These are phyloP conservation scores for Rhodotorula paludigena DNA, from an alignment of 768 basidiomycete genomes.

Conservation along the genomic window DNA sequence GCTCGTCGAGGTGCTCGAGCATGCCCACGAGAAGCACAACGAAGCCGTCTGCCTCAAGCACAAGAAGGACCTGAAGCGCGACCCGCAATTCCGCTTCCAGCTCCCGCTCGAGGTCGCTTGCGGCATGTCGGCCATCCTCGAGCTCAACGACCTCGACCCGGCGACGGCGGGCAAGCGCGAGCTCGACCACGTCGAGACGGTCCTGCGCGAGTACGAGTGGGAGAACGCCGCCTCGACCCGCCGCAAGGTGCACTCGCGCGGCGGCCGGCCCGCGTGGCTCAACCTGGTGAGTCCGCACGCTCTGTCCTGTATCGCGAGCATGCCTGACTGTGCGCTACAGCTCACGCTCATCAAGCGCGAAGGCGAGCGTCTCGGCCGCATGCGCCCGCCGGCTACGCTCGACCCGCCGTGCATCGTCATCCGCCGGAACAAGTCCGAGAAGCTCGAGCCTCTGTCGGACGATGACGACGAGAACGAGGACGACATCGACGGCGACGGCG, in stretches of 20 bases:
- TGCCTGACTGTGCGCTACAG: too few relatives aligned
- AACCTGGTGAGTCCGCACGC: neutral
- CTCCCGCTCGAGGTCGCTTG: slow-evolving; percentile 9
- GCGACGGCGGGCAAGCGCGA: neutral
- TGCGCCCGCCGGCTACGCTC: too few relatives aligned
- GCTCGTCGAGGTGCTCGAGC: neutral
- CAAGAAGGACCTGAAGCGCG: too few relatives aligned
- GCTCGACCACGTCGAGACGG: neutral
- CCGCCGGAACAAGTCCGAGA: too few relatives aligned
- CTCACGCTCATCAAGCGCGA: too few relatives aligned
- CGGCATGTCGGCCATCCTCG: neutral
- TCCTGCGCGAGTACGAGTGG: neutral
- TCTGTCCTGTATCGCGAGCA: neutral
- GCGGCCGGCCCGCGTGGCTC: neutral
- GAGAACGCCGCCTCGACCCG: neutral
- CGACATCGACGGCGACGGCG: too few relatives aligned
- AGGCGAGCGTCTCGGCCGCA: too few relatives aligned
- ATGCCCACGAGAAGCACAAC: neutral
- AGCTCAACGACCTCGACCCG: neutral
- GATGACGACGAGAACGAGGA: too few relatives aligned
- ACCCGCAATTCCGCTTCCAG: neutral
- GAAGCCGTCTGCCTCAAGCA: too few relatives aligned
- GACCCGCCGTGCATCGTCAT: too few relatives aligned
- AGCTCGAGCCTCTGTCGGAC: too few relatives aligned
- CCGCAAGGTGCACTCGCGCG: neutral